Evolutionary conservation across 2,329 filamentous ascomycete species (phyloP), one percentile per base, ranked within the genome.

Genomic region (Hymenoscyphus albidus): DNA sequence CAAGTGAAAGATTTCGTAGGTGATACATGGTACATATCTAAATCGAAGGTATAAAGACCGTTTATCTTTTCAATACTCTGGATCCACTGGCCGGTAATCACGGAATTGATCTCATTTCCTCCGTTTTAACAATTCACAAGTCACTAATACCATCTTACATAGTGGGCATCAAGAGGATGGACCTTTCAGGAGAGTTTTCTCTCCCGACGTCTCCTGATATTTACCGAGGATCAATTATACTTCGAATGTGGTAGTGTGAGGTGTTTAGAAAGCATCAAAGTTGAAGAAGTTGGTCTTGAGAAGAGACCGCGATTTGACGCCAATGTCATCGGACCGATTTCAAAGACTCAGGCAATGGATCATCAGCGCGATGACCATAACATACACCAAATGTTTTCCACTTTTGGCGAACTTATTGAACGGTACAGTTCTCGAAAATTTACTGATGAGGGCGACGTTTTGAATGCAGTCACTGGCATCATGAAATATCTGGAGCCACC

Each of bases 91-190:
- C 27, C 27, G 27, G 27, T 2, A 27, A 27, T 27, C 27, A 27
- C 3, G 27, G 3, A 27, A 3, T 27, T 27, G 27, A 2, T 27
- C 27, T 27, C 27, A 27, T 27, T 42, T 42, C 5, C 13, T 42
- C 10, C 13, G 40, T 27, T 27, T 27, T 27, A 27, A 27, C 27
- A 27, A 27, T 27, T 27, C 27, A 27, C 3, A 27, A 27, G 27
- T 27, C 27, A 27, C 27, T 27, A 2, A 27, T 27, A 27, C 27
- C 2, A 27, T 27, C 6, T 16, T 44, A 44, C 7, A 10, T 44
- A 32, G 31, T 60, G 58, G 58, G 18, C 16, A 16, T 13, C 38
- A 22, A 27, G 58, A 42, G 58, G 58, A 12, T 60, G 39, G 58
- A 60, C 58, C 5, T 60, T 42, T 12, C 58, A 60, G 18, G 58